Conservation (phyloP, 2,329 filamentous ascomycete species). For the Leptographium flavum region DNA sequence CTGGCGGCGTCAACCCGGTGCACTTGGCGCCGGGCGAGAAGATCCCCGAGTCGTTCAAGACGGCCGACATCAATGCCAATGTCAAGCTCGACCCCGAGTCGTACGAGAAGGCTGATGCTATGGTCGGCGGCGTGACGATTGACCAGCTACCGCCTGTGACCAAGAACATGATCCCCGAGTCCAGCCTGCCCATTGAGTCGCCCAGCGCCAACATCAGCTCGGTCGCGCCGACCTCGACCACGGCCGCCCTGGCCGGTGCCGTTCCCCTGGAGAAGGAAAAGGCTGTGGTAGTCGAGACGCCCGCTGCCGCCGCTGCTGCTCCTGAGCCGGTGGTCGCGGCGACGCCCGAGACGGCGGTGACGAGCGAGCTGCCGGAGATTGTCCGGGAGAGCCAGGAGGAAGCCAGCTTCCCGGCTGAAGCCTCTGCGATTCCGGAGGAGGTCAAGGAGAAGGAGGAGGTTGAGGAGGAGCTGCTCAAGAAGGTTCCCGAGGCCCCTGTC, state of each 20-base stretch:
- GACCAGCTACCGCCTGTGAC: constrained; percentile 40
- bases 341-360: neutral
- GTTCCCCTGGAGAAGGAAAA: constrained; percentile 43
- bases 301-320: constrained; percentile 45
- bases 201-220: constrained; percentile 34
- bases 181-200: constrained; percentile 53
- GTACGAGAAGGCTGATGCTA: constrained; percentile 66
- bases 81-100: constrained; percentile 71
- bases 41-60: constrained; percentile 55
- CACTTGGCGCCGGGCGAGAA: constrained; percentile 65
- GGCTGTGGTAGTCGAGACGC: constrained; percentile 21
- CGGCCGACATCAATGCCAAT: constrained; percentile 55
- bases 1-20: constrained; percentile 63
- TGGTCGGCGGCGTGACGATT: constrained; percentile 30
- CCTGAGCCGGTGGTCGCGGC: neutral
- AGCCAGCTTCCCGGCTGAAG: constrained; percentile 50
- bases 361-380: constrained; percentile 30
- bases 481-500: constrained; percentile 45
- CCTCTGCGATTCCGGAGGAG: constrained; percentile 48
- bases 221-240: constrained; percentile 44
- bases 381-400: constrained; percentile 61
- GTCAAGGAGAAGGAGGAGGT: constrained; percentile 58
- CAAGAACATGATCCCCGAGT: constrained; percentile 64
- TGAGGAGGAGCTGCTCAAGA: constrained; percentile 55
- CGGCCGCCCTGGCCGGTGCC: constrained; percentile 51